These are phyloP conservation scores for Adenanthera pavonina DNA, from an alignment of 306 rosid species.

Conservation along the genomic window DNA sequence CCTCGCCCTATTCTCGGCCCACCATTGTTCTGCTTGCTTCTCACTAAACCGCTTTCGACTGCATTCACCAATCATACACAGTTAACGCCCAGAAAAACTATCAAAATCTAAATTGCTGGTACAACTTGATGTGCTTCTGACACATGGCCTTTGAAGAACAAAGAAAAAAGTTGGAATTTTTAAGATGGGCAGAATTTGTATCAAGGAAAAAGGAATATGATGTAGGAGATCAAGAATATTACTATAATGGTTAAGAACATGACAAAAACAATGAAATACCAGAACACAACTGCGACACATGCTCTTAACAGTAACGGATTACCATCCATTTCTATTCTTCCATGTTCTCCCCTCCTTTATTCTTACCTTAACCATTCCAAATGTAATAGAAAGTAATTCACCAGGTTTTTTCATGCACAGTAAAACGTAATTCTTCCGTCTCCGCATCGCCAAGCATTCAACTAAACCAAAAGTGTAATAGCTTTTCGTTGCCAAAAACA, in stretches of 20 bases:
- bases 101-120: not conserved
- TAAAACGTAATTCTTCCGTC: slow-evolving; percentile 1
- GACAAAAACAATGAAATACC: not conserved
- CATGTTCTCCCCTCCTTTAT: not conserved
- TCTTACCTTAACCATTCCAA: not conserved
- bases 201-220: not conserved
- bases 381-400: not conserved
- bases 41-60: slow-evolving; percentile 78
- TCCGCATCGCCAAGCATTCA: not conserved
- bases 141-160: not conserved
- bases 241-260: not conserved
- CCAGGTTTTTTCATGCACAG: slow-evolving; percentile 1
- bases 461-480: slow-evolving; percentile 4
- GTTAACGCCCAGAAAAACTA: too few species aligned
- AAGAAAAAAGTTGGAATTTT: not conserved
- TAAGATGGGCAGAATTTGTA: not conserved
- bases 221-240: not conserved
- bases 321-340: not conserved
- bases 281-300: slow-evolving; percentile 10
- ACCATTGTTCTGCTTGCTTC: slow-evolving; percentile 80
- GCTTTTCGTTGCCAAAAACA: not conserved
- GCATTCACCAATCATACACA: slow-evolving; percentile 36
- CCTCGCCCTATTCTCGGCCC: slow-evolving; percentile 74
- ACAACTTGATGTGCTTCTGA: not conserved
- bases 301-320: not conserved